Evolutionary conservation across 495 filamentous ascomycete genomes (phyloP), one percentile per base, ranked within the genome.

Genomic region (Aspergillus carlsbadensis): DNA sequence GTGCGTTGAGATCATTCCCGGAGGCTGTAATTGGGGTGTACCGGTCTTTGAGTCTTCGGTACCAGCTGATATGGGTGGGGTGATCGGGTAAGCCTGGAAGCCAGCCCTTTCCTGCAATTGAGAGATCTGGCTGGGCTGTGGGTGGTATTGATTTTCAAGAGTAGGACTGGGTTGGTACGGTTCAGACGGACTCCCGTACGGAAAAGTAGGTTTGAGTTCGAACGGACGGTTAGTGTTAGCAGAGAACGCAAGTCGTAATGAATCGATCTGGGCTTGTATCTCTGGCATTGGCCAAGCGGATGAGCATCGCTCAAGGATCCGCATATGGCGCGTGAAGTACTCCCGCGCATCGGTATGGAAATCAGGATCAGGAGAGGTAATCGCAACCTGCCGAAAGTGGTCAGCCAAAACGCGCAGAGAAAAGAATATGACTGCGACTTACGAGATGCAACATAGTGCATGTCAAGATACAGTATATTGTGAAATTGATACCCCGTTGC

Each of bases 391-490:
- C n/a, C 6, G 57, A 34, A 34, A 50, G 42, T 47, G 66, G 52
- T 60, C 35, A 65, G 51, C 34, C 34, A 57, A 49, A 54, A 18
- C 41, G 14, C 11, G 21, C 2, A 40, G 13, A n/a, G 10, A 1
- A 4, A 40, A n/a, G 45, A 3, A 21, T 15, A 10, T 20, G 42
- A 54, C 39, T 47, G 15, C 5, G 37, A 75, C 90, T 69, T 77
- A 98, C 94, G 73, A 98, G 72, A 74, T 98, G 95, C 54, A 98
- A 81, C 77, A 97, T 94, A 26, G 92, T 94, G 76, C 92, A 97
- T 11, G 90, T 96, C 35, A 98, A 77, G 24, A 96, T 81, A 39
- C 85, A 84, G 65, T 98, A 98, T 18, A 98, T 95, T 18, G 92
- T 91, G 68, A 96, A 97, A 74, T 91, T 96, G 63, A 97, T 90